Evolutionary conservation across 805 yeast species (phyloP), one percentile per base, ranked within the genome.

Genomic region (Saturnispora besseyi): DNA sequence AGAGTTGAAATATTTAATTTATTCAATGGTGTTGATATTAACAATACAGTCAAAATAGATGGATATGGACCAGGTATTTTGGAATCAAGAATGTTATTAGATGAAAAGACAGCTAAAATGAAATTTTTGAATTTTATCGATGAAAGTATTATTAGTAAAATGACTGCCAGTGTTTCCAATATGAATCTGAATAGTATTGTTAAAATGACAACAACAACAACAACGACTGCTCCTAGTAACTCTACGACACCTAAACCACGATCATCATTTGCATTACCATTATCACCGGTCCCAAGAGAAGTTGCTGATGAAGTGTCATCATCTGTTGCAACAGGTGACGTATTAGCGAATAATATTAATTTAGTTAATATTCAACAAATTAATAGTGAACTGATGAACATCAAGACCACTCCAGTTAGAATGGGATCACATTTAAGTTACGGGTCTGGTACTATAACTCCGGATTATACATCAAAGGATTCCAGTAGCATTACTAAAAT

Each of bases 11-110:
- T 79, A 12, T 79, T 79, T 63, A 78, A 79, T 60, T 61, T 79
- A 46, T 68, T 76, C 55, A 78, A 78, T 57, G 82, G 82, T 8
- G 73, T 76, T 37, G 71, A 68, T 50, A 73, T 72, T 51, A 67
- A 68, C 24, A 77, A 77, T 54, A 58, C 59, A 7, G 58, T 79
- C 51, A 75, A 75, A 55, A 74, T 79, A 36, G 84, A 79, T 59
- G 83, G 81, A 41, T 77, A 82, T 3, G 62, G 75, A 48, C 84
- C 84, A 0, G 83, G 84, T 1, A 76, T 79, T 49, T 77, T 79
- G 62, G 84, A 79, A 62, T 70, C 77, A 21, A 74, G 83, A 31
- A 59, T 78, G 56, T 62, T 79, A 29, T 64, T 78, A 46, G 82
- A 77, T 54, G 65, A 73, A 2, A 78, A 74, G 53, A 66, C 68